Base-by-base conservation (phyloP, 2,329 filamentous ascomycete species). In the Colletotrichum cordylinicola region DNA sequence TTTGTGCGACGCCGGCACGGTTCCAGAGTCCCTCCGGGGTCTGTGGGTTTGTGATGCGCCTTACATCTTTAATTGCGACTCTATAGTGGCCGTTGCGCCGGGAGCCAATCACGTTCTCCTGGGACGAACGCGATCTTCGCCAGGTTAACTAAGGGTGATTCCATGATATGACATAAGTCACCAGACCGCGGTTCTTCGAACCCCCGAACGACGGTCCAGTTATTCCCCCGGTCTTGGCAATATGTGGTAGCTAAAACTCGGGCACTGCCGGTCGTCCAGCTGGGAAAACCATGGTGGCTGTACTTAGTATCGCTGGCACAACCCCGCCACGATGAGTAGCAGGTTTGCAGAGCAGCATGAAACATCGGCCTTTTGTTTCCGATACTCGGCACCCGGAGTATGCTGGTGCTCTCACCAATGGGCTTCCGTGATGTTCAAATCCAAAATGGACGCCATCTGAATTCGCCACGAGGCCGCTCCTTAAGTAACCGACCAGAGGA, bases 1-100 rank as follows among this genome's bases (percentile, higher is more conserved):
- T 39, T 73, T 66, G 58, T 75, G 74, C 70, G 74, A 75, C 74
- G 70, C 66, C 74, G 74, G 74, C 74, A 73, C 65, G 35, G 74
- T 75, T 75, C 66, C 74, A 67, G 64, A 60, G 31, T 60, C 35
- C 64, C 64, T 35, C 74, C 74, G 74, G 48, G 64, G 70, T 75
- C 74, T 69, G 74, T 75, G 74, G 64, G 74, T 60, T 37, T 37
- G 48, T 35, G 62, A 64, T 64, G 55, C 62, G 62, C 64, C 39
- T 15, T 48, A 52, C 43, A 39, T 61, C 16, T 15, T 21, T 9
- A 29, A 24, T 31, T 56, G 39, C 33, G 4, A 68, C 39, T n/a
- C n/a, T 43, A n/a, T 52, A 52, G n/a, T 52, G 52, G 37, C 16
- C 56, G 39, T 27, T 48, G 18, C 39, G 62, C 12, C 24, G 64